Percentiles rank a stretch among this genome's conserved stretches.
These are phyloP conservation scores for Backusella luteola DNA, from an alignment of 192 early-diverging fungal species.

Conservation along the genomic window DNA sequence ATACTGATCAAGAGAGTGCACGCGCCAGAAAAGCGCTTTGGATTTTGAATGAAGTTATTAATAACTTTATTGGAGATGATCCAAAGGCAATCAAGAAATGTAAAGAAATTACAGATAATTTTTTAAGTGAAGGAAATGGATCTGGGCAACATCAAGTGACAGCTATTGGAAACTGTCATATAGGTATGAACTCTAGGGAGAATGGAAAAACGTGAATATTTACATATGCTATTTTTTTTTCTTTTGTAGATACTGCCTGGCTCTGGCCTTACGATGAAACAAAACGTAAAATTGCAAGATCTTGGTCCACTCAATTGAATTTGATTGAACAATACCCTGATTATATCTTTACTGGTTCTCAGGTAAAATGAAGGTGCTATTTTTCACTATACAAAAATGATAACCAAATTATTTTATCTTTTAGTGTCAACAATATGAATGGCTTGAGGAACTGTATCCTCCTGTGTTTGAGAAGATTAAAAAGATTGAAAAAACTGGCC, in stretches of 20 bases:
- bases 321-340: slow-evolving; percentile 86
- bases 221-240: background rate
- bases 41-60: slow-evolving; percentile 76
- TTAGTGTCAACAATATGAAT: slow-evolving; percentile 94
- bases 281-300: slow-evolving; percentile 88
- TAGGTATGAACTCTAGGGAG: slow-evolving; percentile 42
- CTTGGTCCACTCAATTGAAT: slow-evolving; percentile 78
- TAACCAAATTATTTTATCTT: background rate
- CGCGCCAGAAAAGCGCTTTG: slow-evolving; percentile 77
- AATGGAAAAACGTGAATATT: slow-evolving; percentile 46
- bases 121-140: slow-evolving; percentile 63
- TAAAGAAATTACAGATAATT: slow-evolving; percentile 50
- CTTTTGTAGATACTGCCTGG: slow-evolving; percentile 80
- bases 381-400: background rate
- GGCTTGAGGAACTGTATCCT: slow-evolving; percentile 87
- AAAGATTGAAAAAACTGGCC: slow-evolving; percentile 62
- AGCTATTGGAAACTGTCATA: slow-evolving; percentile 81
- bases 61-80: slow-evolving; percentile 59
- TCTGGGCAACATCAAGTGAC: slow-evolving; percentile 70
- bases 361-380: slow-evolving; percentile 34
- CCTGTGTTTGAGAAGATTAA: slow-evolving; percentile 76
- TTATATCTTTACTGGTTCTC: slow-evolving; percentile 90
- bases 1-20: slow-evolving; percentile 66
- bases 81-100: slow-evolving; percentile 40
- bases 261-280: slow-evolving; percentile 98